These are phyloP conservation scores for Trifolium pratense DNA, from an alignment of 306 rosid genomes.

Conservation along the genomic window DNA sequence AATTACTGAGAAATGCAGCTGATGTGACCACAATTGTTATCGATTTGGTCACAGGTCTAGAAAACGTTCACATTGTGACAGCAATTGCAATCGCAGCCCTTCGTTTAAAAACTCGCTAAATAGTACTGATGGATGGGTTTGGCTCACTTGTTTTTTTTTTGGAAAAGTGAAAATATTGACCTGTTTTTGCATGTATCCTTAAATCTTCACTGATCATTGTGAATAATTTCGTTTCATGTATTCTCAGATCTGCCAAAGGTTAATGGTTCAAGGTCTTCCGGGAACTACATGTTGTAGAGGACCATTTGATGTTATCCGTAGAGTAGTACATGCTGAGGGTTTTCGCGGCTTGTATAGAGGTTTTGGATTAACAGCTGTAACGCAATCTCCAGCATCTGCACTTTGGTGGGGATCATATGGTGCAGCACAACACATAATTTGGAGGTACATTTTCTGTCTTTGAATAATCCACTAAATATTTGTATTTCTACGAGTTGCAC, in stretches of 20 bases:
- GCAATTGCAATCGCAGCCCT: not conserved
- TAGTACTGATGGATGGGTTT: not conserved
- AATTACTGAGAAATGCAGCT: not conserved
- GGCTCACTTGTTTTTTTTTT: not conserved
- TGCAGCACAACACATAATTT: constrained; percentile 78
- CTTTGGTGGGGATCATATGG: constrained; percentile 98
- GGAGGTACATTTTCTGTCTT: constrained; percentile 63
- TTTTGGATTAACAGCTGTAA: constrained; percentile 72
- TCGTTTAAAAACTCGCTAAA: not conserved
- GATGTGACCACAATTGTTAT: not conserved
- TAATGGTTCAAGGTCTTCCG: constrained; percentile 92
- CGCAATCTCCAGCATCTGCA: constrained; percentile 87
- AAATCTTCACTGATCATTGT: not conserved
- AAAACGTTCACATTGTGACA: not conserved
- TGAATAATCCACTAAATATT: not conserved
- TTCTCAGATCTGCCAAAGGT: constrained; percentile 77
- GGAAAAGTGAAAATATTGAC: not conserved
- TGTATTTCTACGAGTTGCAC: not conserved
- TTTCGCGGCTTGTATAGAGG: constrained; percentile 88
- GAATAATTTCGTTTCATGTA: constrained; percentile 1
- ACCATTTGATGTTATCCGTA: constrained; percentile 62
- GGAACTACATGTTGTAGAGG: constrained; percentile 65
- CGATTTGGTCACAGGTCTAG: not conserved
- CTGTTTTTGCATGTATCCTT: not conserved
- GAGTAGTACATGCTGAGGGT: constrained; percentile 71